phyloP scores from a whole-genome alignment of 163 green algal species.

The Scenedesmus sp. region DNA sequence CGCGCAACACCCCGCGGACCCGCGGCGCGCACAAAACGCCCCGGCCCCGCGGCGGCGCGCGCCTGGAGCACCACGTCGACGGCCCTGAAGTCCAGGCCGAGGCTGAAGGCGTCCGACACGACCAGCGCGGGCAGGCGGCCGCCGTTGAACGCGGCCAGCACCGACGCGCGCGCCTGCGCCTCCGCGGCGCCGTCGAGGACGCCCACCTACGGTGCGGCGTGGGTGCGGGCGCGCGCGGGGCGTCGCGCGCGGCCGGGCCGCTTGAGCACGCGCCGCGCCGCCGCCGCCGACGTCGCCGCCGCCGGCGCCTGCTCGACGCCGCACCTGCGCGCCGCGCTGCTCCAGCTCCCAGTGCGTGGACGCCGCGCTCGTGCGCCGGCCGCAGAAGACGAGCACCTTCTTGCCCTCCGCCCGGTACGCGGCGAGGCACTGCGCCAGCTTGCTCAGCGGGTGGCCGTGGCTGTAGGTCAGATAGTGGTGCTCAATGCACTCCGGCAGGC shows the following conservation, averaged over 20 bases:
- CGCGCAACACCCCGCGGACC: background rate
- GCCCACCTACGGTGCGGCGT: background rate
- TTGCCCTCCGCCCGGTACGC: background rate
- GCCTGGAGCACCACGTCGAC: constrained; percentile 10
- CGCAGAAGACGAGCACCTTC: constrained; percentile 33
- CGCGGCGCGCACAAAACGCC: background rate
- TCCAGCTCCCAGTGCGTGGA: background rate
- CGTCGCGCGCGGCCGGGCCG: no score
- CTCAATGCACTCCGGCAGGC: background rate
- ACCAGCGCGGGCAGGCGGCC: constrained; percentile 9
- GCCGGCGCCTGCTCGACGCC: no score
- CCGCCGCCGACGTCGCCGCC: no score
- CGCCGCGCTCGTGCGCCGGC: background rate
- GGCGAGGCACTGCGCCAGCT: background rate
- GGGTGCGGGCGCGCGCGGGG: background rate
- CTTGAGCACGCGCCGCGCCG: background rate
- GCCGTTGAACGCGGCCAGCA: constrained; percentile 8
- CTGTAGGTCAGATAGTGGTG: background rate
- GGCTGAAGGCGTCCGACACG: constrained; percentile 11
- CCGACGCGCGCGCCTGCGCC: background rate
- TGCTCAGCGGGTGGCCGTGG: background rate
- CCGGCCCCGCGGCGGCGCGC: background rate
- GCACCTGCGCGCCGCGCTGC: background rate
- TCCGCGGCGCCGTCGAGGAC: background rate
- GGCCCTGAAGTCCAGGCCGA: constrained; percentile 27